Conservation (phyloP, 495 filamentous ascomycete species). For the Bombardia bombarda region DNA sequence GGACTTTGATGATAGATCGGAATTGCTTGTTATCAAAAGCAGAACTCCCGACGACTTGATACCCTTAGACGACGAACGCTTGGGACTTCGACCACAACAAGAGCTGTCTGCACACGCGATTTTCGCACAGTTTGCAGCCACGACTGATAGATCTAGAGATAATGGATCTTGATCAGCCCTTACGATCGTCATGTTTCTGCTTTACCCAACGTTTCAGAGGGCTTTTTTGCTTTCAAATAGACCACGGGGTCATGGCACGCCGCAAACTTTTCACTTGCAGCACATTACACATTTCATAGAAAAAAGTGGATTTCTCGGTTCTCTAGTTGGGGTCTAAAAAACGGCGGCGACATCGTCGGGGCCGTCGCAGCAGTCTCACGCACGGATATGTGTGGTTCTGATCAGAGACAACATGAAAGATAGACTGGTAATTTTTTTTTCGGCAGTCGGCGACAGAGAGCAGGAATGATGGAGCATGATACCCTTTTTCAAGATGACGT, state of each 20-base stretch:
- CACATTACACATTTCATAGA: conserved; percentile 43
- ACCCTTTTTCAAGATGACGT: conserved; percentile 26
- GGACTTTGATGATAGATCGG: conserved; percentile 28
- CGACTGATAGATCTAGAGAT: conserved; percentile 25
- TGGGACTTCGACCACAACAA: conserved; percentile 20
- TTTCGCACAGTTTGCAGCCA: conserved; percentile 19
- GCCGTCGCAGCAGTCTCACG: conserved; percentile 14
- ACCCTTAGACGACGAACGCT: conserved; percentile 34
- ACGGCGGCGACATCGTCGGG: conserved; percentile 12
- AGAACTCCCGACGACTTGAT: conserved; percentile 27
- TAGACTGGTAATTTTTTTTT: conserved; percentile 40
- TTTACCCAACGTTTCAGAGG: conserved; percentile 35
- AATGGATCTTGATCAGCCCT: conserved; percentile 23
- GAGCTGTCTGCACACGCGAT: conserved; percentile 16
- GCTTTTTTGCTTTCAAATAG: conserved; percentile 34
- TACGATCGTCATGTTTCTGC: conserved; percentile 35
- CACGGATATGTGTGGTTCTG: conserved; percentile 16
- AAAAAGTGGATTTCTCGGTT: conserved; percentile 53
- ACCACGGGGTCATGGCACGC: conserved; percentile 29
- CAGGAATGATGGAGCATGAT: conserved; percentile 27
- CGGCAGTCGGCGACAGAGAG: conserved; percentile 30
- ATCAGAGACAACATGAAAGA: conserved; percentile 23
- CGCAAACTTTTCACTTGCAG: conserved; percentile 21
- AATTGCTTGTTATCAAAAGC: conserved; percentile 17
- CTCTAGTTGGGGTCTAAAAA: conserved; percentile 30